Evolutionary conservation across 495 filamentous ascomycete species (phyloP).

Genomic region (Friedmanniomyces simplex): DNA sequence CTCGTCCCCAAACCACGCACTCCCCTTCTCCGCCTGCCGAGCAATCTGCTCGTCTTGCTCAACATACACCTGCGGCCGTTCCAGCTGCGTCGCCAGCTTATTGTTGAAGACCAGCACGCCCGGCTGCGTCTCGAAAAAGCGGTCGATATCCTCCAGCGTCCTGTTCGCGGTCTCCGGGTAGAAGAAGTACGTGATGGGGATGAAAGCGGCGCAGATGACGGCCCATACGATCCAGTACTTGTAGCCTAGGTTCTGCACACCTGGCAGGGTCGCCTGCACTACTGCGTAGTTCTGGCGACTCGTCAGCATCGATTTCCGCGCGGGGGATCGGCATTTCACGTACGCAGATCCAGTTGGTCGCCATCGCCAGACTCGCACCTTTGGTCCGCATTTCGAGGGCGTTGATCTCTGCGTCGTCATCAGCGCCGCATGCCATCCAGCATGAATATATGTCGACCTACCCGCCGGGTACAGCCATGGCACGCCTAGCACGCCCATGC

Average conservation of each 20-base stretch:
- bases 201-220: conserved; percentile 18
- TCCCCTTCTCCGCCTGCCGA: conserved; percentile 9
- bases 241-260: conserved; percentile 27
- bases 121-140: conserved; percentile 25
- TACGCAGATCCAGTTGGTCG: conserved; percentile 24
- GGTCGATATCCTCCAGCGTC: conserved; percentile 31
- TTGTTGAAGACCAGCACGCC: conserved; percentile 25
- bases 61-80: conserved; percentile 23
- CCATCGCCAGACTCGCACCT: conserved; percentile 23
- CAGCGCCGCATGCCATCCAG: neutral
- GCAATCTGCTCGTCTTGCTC: conserved; percentile 29
- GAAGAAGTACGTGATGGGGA: conserved; percentile 29
- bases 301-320: too few relatives aligned
- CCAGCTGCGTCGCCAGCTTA: conserved; percentile 24
- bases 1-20: conserved; percentile 1
- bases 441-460: conserved; percentile 15
- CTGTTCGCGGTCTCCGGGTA: conserved; percentile 29
- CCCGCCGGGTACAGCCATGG: conserved; percentile 27
- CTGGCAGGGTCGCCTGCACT: conserved; percentile 27
- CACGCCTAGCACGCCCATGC: conserved; percentile 29
- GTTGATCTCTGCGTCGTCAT: conserved; percentile 24
- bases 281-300: conserved; percentile 24
- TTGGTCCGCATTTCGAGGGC: conserved; percentile 29
- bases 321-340: too few relatives aligned
- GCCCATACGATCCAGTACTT: conserved; percentile 32